phyloP scores from a whole-genome alignment of 495 filamentous ascomycete genomes.

The Neurospora sp. region DNA sequence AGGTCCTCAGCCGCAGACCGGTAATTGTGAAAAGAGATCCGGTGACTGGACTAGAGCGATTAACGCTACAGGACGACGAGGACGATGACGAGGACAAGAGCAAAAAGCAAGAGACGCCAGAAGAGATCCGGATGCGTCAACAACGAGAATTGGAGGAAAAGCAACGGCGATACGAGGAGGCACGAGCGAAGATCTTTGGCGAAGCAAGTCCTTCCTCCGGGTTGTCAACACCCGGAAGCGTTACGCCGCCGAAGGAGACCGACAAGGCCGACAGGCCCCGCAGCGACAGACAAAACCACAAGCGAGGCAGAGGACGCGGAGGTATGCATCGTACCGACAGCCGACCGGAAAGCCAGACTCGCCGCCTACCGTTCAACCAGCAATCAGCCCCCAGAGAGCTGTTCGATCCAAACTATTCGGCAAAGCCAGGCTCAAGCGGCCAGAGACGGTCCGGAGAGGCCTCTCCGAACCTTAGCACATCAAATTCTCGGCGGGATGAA shows the following conservation, averaged over 20 bases:
- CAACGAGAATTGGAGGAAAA: slow-evolving; percentile 76
- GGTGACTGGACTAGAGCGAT: slow-evolving; percentile 42
- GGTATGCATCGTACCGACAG: slow-evolving; percentile 4
- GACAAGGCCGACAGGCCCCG: slow-evolving; percentile 23
- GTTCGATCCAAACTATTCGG: slow-evolving; percentile 63
- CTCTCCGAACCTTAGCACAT: slow-evolving; percentile 30
- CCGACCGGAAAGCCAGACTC: slow-evolving; percentile 14
- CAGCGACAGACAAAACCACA: slow-evolving; percentile 9
- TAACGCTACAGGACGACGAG: slow-evolving; percentile 47
- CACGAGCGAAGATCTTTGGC: slow-evolving; percentile 73
- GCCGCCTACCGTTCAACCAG: slow-evolving; percentile 7
- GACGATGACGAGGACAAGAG: slow-evolving; percentile 54
- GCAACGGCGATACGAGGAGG: slow-evolving; percentile 79
- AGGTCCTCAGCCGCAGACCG: slow-evolving; percentile 76
- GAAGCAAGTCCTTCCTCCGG: slow-evolving; percentile 44
- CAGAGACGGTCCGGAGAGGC: slow-evolving; percentile 45
- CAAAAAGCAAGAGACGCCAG: slow-evolving; percentile 50
- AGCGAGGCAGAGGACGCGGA: background rate
- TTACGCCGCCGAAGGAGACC: slow-evolving; percentile 48
- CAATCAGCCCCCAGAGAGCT: slow-evolving; percentile 35
- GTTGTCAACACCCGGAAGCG: slow-evolving; percentile 38
- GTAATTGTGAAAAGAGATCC: slow-evolving; percentile 37
- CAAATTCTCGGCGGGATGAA: slow-evolving; percentile 37
- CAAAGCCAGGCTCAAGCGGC: slow-evolving; percentile 44
- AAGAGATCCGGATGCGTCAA: slow-evolving; percentile 63